Evolutionary conservation across 2,329 filamentous ascomycete species (phyloP).

Genomic region (Fusarium nematophilum): DNA sequence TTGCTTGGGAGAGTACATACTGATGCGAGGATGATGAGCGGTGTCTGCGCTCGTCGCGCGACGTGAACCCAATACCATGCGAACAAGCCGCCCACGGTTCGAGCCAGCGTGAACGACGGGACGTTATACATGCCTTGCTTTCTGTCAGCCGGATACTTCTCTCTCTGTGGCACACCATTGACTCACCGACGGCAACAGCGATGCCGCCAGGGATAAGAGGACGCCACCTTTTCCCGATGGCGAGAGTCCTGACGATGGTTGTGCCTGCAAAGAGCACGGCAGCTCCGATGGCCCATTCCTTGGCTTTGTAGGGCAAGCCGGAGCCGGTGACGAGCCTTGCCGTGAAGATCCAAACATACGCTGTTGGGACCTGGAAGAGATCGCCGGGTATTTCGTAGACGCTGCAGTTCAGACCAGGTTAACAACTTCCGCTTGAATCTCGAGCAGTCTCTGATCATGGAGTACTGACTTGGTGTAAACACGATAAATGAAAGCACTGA

Average conservation of each 20-base stretch:
- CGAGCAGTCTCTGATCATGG: not conserved
- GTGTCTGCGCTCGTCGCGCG: constrained; percentile 70
- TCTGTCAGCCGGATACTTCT: constrained; percentile 20
- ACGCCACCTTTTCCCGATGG: constrained; percentile 71
- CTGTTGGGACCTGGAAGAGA: constrained; percentile 93
- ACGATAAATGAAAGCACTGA: constrained; percentile 88
- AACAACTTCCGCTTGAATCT: not conserved
- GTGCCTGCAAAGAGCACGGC: constrained; percentile 77
- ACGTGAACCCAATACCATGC: constrained; percentile 81
- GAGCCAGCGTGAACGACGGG: constrained; percentile 91
- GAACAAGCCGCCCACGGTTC: constrained; percentile 80
- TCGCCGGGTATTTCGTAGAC: constrained; percentile 91
- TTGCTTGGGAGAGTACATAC: constrained; percentile 52
- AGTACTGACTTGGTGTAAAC: constrained; percentile 75
- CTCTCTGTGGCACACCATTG: not conserved
- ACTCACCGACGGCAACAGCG: constrained; percentile 86
- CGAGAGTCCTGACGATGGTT: constrained; percentile 76
- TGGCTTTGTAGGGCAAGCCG: constrained; percentile 85
- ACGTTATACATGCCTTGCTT: constrained; percentile 91
- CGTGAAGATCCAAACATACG: constrained; percentile 97
- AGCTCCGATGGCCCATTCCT: constrained; percentile 81
- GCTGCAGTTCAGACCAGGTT: constrained; percentile 48
- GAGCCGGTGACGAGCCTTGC: constrained; percentile 91
- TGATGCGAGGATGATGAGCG: constrained; percentile 87
- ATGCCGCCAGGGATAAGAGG: constrained; percentile 89